Evolutionary conservation across 371 early-diverging fungal species (phyloP).

Genomic region (Lichtheimia ramosa): DNA sequence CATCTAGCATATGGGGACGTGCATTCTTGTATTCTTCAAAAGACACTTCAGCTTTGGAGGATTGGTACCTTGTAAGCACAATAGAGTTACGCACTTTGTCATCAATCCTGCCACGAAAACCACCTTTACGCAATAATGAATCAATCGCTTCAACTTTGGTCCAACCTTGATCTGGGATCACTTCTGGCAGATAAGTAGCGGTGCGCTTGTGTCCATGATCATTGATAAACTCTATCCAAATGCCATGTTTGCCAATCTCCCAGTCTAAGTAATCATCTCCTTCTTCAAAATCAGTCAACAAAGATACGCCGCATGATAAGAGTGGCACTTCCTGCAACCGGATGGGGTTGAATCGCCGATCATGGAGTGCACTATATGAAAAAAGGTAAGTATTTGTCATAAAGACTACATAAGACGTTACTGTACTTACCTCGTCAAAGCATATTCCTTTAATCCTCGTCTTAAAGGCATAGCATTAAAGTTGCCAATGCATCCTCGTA

Average conservation of each 20-base stretch:
- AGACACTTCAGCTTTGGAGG: slow-evolving; percentile 61
- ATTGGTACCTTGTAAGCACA: slow-evolving; percentile 83
- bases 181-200: slow-evolving; percentile 93
- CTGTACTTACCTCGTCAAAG: slow-evolving; percentile 68
- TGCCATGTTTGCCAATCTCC: slow-evolving; percentile 90
- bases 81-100: slow-evolving; percentile 51
- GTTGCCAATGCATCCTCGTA: slow-evolving; percentile 95
- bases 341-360: slow-evolving; percentile 85
- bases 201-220: slow-evolving; percentile 55
- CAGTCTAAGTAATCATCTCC: slow-evolving; percentile 80
- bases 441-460: slow-evolving; percentile 79
- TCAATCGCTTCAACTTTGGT: slow-evolving; percentile 80
- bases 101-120: slow-evolving; percentile 66
- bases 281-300: slow-evolving; percentile 83
- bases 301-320: slow-evolving; percentile 78
- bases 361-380: slow-evolving; percentile 72
- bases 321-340: slow-evolving; percentile 58
- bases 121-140: slow-evolving; percentile 85
- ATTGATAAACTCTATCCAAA: slow-evolving; percentile 83
- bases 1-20: not conserved
- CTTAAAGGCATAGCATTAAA: slow-evolving; percentile 75
- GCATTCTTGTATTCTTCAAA: slow-evolving; percentile 61
- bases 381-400: not conserved
- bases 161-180: slow-evolving; percentile 78
- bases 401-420: not conserved